Conservation (phyloP, 352 stramenopile species). For the Globisporangium recalcitrans region DNA sequence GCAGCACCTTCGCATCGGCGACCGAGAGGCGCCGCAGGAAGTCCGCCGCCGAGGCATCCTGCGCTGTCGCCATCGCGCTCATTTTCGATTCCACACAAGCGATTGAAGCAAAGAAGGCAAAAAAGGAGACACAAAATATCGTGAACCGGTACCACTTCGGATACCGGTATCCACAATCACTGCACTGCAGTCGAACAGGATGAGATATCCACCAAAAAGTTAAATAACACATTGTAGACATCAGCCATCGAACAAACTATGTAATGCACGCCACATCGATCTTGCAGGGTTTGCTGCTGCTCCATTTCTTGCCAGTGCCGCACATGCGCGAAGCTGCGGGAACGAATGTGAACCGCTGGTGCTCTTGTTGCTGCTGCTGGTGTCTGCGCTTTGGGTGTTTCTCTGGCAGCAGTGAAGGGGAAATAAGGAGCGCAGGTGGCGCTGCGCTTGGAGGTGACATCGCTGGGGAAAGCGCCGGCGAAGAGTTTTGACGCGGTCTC, state of each 20-base stretch:
- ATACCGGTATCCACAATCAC: too few relatives aligned
- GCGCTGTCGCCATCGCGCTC: slow-evolving; percentile 8
- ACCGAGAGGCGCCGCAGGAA: slow-evolving; percentile 78
- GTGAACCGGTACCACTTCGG: too few relatives aligned
- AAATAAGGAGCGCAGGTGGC: slow-evolving; percentile 20
- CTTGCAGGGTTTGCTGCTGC: slow-evolving; percentile 10
- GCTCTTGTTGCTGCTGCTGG: slow-evolving; percentile 25
- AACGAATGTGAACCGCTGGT: slow-evolving; percentile 24
- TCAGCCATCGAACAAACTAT: slow-evolving; percentile 6
- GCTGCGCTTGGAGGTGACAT: slow-evolving; percentile 14
- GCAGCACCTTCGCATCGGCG: slow-evolving; percentile 76
- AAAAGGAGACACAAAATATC: too few relatives aligned
- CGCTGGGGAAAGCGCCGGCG: slow-evolving; percentile 27
- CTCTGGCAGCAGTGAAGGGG: slow-evolving; percentile 23
- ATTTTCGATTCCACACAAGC: not conserved
- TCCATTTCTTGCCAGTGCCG: slow-evolving; percentile 17
- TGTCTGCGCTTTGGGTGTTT: slow-evolving; percentile 31
- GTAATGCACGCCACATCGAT: slow-evolving; percentile 15
- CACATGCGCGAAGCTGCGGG: slow-evolving; percentile 23
- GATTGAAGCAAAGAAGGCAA: not conserved
- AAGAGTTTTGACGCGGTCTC: slow-evolving; percentile 38
- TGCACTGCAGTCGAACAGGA: too few relatives aligned
- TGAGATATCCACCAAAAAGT: not conserved
- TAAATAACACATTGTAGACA: slow-evolving; percentile 11
- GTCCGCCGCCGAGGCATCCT: slow-evolving; percentile 21